Conservation (phyloP, 108 stramenopile genomes). For the Discostella stelligeroides region DNA sequence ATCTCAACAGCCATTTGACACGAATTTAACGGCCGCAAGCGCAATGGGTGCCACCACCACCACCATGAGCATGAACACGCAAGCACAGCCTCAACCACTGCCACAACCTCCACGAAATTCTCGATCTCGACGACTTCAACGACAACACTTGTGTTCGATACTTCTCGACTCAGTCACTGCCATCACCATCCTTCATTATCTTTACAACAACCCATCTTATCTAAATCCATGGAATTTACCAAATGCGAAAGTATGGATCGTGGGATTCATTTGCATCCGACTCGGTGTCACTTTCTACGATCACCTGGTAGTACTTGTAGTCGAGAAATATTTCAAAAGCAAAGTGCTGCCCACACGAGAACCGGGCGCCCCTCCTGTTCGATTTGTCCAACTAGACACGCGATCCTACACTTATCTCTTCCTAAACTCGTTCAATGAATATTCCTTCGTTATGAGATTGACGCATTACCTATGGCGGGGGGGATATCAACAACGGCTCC, state of each 20-base stretch:
- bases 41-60: not conserved
- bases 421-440: slow-evolving; percentile 86
- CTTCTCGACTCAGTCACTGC: slow-evolving; percentile 56
- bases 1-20: too few species aligned
- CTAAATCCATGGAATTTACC: slow-evolving; percentile 69
- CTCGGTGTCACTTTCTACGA: slow-evolving; percentile 68
- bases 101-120: slow-evolving; percentile 14
- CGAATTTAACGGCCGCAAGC: not conserved
- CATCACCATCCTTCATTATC: slow-evolving; percentile 35
- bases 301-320: slow-evolving; percentile 60
- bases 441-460: slow-evolving; percentile 81
- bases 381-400: slow-evolving; percentile 59
- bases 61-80: not conserved
- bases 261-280: slow-evolving; percentile 57
- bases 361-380: slow-evolving; percentile 51
- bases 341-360: slow-evolving; percentile 67
- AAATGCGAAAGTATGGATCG: slow-evolving; percentile 43
- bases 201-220: slow-evolving; percentile 53
- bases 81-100: not conserved
- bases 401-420: slow-evolving; percentile 64
- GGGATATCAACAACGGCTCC: slow-evolving; percentile 14
- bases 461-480: slow-evolving; percentile 65
- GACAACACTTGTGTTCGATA: slow-evolving; percentile 40
- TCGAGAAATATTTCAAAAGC: slow-evolving; percentile 52
- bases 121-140: slow-evolving; percentile 23